These are phyloP conservation scores for Gaeumannomyces sp. DNA, from an alignment of 2,329 filamentous ascomycete genomes.

Conservation along the genomic window DNA sequence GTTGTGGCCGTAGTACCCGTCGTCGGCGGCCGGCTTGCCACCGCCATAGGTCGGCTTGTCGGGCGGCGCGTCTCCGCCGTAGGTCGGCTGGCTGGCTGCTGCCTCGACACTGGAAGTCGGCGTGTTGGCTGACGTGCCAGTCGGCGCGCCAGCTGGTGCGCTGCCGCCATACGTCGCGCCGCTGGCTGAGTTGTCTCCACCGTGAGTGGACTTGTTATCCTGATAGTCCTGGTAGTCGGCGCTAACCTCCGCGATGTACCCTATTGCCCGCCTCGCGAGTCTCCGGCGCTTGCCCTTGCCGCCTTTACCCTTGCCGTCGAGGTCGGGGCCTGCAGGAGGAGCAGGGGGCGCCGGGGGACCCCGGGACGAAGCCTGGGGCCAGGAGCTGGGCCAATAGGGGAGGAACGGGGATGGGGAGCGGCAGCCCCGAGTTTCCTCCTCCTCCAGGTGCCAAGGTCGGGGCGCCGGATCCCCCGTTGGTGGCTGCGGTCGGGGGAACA, in stretches of 20 bases:
- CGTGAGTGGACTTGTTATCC: background rate
- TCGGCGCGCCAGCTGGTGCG: background rate
- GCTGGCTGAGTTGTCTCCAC: background rate
- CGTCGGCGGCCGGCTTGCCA: background rate
- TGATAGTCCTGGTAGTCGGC: background rate
- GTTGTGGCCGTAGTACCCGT: too few relatives aligned
- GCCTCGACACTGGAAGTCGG: background rate
- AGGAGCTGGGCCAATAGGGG: background rate
- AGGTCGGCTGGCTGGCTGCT: background rate
- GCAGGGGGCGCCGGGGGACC: background rate
- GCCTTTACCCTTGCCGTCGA: background rate
- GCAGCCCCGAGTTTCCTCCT: too few relatives aligned
- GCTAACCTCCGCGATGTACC: background rate
- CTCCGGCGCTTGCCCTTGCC: constrained; percentile 1
- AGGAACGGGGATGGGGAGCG: too few relatives aligned
- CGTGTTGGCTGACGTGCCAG: background rate
- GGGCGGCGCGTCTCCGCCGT: background rate
- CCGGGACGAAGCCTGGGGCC: background rate
- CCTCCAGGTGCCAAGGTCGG: too few relatives aligned
- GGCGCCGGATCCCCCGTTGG: too few relatives aligned
- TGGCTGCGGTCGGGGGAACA: too few relatives aligned
- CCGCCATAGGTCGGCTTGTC: background rate
- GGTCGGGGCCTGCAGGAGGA: background rate
- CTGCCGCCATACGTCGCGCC: background rate
- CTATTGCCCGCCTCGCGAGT: background rate